Evolutionary conservation across 352 stramenopile genomes (phyloP).

Genomic region (Lagenidium sp.): DNA sequence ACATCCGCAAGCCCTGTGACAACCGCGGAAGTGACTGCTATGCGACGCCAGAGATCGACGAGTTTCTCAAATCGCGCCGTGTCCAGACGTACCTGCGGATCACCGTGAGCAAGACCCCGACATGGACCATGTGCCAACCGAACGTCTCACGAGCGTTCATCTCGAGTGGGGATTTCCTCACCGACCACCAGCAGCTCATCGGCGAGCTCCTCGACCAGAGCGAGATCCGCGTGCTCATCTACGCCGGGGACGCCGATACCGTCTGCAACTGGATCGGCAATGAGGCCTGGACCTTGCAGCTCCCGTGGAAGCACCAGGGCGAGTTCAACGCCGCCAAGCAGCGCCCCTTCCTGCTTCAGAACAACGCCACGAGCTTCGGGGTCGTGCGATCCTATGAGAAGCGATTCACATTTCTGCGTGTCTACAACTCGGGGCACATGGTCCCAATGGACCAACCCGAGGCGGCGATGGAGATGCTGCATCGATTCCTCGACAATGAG

Average conservation of each 20-base stretch:
- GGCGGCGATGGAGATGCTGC: constrained; percentile 37
- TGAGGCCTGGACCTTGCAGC: constrained; percentile 75
- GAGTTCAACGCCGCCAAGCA: constrained; percentile 41
- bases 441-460: constrained; percentile 37
- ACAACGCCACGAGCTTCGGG: constrained; percentile 5
- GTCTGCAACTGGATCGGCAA: constrained; percentile 93
- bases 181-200: too few relatives aligned
- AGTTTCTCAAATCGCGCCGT: too few relatives aligned
- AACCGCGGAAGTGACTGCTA: too few relatives aligned
- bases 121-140: too few relatives aligned
- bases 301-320: constrained; percentile 75
- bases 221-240: constrained; percentile 80
- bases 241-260: constrained; percentile 90
- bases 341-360: constrained; percentile 3
- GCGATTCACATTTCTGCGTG: constrained; percentile 26
- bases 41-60: too few relatives aligned
- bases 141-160: too few relatives aligned
- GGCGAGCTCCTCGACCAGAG: constrained; percentile 46
- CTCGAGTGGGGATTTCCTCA: too few relatives aligned
- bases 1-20: constrained; percentile 60
- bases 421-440: constrained; percentile 49
- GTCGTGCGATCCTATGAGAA: constrained; percentile 15
- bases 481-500: constrained; percentile 37
- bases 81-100: too few relatives aligned
- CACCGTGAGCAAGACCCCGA: too few relatives aligned